phyloP scores from a whole-genome alignment of 306 rosid species.

The Cicer pinnatifidum region DNA sequence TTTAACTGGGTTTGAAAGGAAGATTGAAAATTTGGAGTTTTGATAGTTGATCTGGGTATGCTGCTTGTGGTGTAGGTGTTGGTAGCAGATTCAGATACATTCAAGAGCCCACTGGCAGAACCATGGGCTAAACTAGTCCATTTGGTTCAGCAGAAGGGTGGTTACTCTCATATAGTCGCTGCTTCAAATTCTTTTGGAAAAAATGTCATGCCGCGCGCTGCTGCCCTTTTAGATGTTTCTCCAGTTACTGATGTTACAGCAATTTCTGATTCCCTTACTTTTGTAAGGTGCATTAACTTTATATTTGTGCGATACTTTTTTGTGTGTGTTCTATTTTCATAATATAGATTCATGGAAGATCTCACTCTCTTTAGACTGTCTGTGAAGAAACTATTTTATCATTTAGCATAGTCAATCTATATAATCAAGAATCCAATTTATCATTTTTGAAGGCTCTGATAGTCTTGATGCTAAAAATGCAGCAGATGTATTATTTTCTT shows the following conservation, averaged over 20 bases:
- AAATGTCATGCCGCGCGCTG: slow-evolving; percentile 78
- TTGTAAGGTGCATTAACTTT: slow-evolving; percentile 64
- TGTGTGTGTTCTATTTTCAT: neutral
- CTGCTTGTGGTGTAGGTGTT: slow-evolving; percentile 66
- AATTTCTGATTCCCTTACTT: slow-evolving; percentile 66
- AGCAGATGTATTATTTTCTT: slow-evolving; percentile 21
- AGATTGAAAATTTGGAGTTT: slow-evolving; percentile 31
- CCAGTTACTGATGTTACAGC: slow-evolving; percentile 75
- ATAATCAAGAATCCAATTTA: neutral
- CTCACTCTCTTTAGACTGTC: slow-evolving; percentile 23
- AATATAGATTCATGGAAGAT: slow-evolving; percentile 32
- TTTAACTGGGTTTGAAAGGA: neutral
- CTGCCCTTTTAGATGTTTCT: slow-evolving; percentile 88
- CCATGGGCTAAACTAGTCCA: slow-evolving; percentile 88
- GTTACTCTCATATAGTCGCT: slow-evolving; percentile 75
- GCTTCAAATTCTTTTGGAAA: slow-evolving; percentile 85
- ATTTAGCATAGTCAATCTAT: slow-evolving; percentile 6
- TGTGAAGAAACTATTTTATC: neutral
- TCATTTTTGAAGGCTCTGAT: slow-evolving; percentile 11
- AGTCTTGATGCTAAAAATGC: slow-evolving; percentile 18
- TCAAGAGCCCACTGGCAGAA: slow-evolving; percentile 71
- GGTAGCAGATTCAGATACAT: slow-evolving; percentile 78
- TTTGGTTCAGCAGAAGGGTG: slow-evolving; percentile 74
- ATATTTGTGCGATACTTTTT: neutral
- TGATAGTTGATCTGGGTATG: slow-evolving; percentile 37